Base-by-base conservation (phyloP, 306 rosid genomes). In the Citrullus colocynthis region DNA sequence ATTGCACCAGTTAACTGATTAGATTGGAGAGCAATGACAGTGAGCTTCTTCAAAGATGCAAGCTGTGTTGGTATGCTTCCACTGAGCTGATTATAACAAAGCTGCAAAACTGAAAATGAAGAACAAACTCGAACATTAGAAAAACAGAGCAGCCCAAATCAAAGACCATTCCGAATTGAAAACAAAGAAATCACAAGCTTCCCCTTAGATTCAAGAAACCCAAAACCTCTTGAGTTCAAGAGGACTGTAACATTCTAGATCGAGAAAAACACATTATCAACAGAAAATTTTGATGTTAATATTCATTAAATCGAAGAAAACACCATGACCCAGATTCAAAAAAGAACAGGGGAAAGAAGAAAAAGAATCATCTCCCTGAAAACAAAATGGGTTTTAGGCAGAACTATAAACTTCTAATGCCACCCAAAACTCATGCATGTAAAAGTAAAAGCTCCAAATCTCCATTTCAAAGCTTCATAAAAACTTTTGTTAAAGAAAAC, bases 31-130 rank as follows among this genome's bases (percentile, higher is more conserved):
- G 97, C 92, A 66, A 93, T 87, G 75, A 91, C 88, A 49, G 77
- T 80, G 13, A 90, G 91, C 79, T 76, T 89, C 78, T 64, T 82
- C 83, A 91, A 48, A 64, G 78, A 80, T 78, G 92, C 90, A 10
- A 93, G 82, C 45, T 91, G 88, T 12, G 83, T 83, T 6, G 98
- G 98, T 81, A 93, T 86, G 74, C 87, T 78, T 63, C 98, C 98
- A 48, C 72, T 81, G 65, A 93, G 78, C 82, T 89, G 86, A 74
- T 93, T 93, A 78, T 90, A 90, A 81, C 96, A 86, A 80, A 93
- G 87, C 94, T 91, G 96, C 92, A 93, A 88, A 85, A 93, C 98
- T 93, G 88, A 78, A 78, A 34, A 71, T 39, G n/a, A 6, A 28
- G 69, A 57, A 58, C 58, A 77, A 34, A 58, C n/a, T 14, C n/a